A percentile compares a stretch with the other conserved stretches of the same genome.
phyloP scores from a whole-genome alignment of 441 rosid species.

The Metrosideros polymorpha region DNA sequence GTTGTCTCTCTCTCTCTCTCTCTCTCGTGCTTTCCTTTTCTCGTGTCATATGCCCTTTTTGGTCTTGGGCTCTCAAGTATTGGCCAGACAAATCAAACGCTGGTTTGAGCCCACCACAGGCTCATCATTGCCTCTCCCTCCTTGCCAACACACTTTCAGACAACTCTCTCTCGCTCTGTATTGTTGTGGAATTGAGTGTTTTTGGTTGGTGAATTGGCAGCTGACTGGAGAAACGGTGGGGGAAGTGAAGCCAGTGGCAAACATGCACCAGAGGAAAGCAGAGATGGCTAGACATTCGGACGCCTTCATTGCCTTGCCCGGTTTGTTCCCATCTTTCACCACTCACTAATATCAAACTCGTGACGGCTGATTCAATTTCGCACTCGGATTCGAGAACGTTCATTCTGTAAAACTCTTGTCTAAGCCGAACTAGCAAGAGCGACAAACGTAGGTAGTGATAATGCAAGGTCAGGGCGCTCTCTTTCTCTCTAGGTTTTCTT shows the following conservation, averaged over 20 bases:
- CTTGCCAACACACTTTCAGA: background rate
- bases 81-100: background rate
- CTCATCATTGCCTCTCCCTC: background rate
- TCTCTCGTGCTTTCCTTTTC: background rate
- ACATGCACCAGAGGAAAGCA: slow-evolving; percentile 96
- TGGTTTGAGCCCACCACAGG: background rate
- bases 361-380: background rate
- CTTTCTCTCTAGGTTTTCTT: background rate
- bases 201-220: slow-evolving; percentile 19
- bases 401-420: background rate
- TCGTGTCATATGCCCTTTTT: background rate
- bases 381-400: background rate
- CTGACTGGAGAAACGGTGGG: slow-evolving; percentile 96
- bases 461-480: background rate
- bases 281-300: slow-evolving; percentile 95
- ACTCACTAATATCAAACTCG: background rate
- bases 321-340: slow-evolving; percentile 24
- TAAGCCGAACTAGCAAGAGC: background rate
- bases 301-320: slow-evolving; percentile 94
- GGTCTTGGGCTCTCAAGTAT: background rate
- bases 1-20: background rate
- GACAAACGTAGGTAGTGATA: background rate
- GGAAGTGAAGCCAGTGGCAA: slow-evolving; percentile 90
- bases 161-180: background rate
- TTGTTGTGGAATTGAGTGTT: background rate